Evolutionary conservation across 169 alveolate species (phyloP), one percentile per base, ranked within the genome.

Genomic region (Condylostoma magnum): DNA sequence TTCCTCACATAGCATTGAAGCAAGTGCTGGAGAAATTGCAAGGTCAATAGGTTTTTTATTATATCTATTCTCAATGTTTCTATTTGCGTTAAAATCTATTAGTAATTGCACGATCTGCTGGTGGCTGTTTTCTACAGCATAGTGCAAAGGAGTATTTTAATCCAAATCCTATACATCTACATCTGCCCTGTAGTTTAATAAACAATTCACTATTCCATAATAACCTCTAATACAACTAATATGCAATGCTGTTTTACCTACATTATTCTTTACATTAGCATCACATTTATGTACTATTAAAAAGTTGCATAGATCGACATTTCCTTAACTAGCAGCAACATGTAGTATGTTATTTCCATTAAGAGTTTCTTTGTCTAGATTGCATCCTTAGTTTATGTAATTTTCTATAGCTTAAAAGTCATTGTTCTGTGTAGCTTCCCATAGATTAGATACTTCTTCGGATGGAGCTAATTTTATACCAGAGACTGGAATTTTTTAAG

Each of bases 121-220:
- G 33, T 55, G 48, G 12, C 68, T 47, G 1, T 55, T 22, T 15
- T 36, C 47, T 4, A 57, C 51, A 31, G 85, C 80, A 41, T 70
- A 57, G 67, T 80, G 87, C 1, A 80, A 44, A 25, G 83, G 70
- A 63, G 83, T 73, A n/a, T 74, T 68, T 63, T 63, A 51, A 25
- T 68, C 47, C 4, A n/a, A 25, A 53, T 80, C 80, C 30, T 20
- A 18, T 4, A 44, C 18, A 20, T 63, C 30, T 18, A 63, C 46
- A n/a, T 63, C 33, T 18, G 71, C 71, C 41, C 18, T 8, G 10
- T 10, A 8, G 10, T 25, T 38, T 2, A 60, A 10, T 25, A 60
- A 41, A 18, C 34, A 37, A 38, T 38, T 60, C n/a, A 60, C 56
- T 10, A 41, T 38, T 15, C 48, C 48, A 41, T 10, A 15, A 41